Conservation (phyloP, 305 asterid genomes). For the Caryopteris hybrid region DNA sequence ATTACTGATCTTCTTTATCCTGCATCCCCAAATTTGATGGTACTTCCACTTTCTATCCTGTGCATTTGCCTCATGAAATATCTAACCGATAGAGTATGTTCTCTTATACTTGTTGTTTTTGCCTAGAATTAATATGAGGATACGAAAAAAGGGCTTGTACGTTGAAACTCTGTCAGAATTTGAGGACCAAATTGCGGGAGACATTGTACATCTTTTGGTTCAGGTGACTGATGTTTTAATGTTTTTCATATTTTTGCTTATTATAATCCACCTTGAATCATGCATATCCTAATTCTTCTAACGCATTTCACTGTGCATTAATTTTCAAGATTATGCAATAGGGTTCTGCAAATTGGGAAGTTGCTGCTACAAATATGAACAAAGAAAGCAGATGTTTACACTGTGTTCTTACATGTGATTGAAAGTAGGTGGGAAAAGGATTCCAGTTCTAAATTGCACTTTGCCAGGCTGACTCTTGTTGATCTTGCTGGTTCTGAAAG, state of each 20-base stretch:
- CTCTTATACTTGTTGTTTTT: conserved; percentile 19
- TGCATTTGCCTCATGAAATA: conserved; percentile 2
- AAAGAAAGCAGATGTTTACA: conserved; percentile 99
- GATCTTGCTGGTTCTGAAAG: conserved; percentile 99
- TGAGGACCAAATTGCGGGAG: conserved; percentile 87
- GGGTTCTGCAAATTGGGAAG: conserved; percentile 93
- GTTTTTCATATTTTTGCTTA: not conserved
- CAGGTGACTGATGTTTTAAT: conserved; percentile 44
- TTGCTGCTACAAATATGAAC: conserved; percentile 97
- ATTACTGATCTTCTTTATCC: conserved; percentile 96
- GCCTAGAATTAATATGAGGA: conserved; percentile 77
- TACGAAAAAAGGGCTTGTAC: conserved; percentile 75
- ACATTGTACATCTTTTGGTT: conserved; percentile 81
- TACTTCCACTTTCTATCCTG: conserved; percentile 27
- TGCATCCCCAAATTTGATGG: conserved; percentile 89
- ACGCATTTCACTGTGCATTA: conserved; percentile 5
- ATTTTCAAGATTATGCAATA: conserved; percentile 25
- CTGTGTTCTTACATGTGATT: conserved; percentile 93
- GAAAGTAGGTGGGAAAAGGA: conserved; percentile 97
- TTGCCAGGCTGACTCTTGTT: conserved; percentile 92
- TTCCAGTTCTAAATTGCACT: conserved; percentile 80
- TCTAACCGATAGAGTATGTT: not conserved
- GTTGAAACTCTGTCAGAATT: conserved; percentile 91
- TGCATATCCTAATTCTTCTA: conserved; percentile 6
- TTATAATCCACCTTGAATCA: conserved; percentile 1